phyloP scores from a whole-genome alignment of 495 filamentous ascomycete genomes.

The Staphylotrichum tortipilum region DNA sequence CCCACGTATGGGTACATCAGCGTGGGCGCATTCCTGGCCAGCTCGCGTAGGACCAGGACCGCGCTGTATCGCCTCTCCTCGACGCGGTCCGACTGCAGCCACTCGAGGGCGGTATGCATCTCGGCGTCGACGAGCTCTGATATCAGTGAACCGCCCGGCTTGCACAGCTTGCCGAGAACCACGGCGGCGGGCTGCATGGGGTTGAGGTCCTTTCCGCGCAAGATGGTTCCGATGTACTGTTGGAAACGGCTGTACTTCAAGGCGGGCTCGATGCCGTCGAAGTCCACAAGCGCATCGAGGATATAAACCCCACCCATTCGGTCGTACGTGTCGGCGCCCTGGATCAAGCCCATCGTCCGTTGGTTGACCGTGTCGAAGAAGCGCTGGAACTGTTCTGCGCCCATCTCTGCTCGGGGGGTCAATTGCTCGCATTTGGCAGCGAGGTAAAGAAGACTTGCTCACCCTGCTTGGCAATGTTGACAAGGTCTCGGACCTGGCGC shows the following conservation, averaged over 20 bases:
- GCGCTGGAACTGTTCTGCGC: conserved; percentile 63
- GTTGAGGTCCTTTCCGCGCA: conserved; percentile 78
- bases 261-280: conserved; percentile 88
- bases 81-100: conserved; percentile 88
- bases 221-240: conserved; percentile 74
- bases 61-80: conserved; percentile 88
- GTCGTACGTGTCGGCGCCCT: conserved; percentile 76
- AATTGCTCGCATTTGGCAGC: not conserved
- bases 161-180: conserved; percentile 79
- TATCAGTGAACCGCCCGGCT: conserved; percentile 86
- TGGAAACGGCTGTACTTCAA: conserved; percentile 91
- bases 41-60: conserved; percentile 79
- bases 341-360: conserved; percentile 66
- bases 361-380: conserved; percentile 74
- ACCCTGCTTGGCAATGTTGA: conserved; percentile 33
- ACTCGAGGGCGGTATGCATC: conserved; percentile 88
- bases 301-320: conserved; percentile 85
- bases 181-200: conserved; percentile 82
- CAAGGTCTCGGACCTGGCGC: conserved; percentile 33
- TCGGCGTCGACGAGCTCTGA: conserved; percentile 96
- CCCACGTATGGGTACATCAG: conserved; percentile 86
- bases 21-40: conserved; percentile 84
- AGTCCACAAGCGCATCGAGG: conserved; percentile 86
- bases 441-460: not conserved
- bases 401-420: conserved; percentile 51